phyloP scores from a whole-genome alignment of 2,329 filamentous ascomycete genomes.

The Hypoxylon rubiginosum region DNA sequence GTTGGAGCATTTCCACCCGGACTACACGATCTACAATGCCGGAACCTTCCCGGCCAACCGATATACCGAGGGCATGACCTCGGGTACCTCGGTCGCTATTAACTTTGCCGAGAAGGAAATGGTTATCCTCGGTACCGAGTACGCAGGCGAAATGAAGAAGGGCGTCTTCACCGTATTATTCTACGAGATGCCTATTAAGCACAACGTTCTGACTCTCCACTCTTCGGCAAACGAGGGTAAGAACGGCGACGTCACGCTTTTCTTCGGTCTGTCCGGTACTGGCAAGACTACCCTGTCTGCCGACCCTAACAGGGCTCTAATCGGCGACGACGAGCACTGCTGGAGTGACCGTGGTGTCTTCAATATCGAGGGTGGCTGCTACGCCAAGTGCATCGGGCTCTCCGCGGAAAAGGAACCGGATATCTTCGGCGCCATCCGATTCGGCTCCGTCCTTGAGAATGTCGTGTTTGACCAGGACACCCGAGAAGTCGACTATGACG shows the following conservation, averaged over 20 bases:
- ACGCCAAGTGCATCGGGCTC: constrained; percentile 98
- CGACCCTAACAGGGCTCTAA: constrained; percentile 94
- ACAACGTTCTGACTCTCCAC: constrained; percentile 98
- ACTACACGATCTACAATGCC: constrained; percentile 99
- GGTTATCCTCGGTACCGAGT: constrained; percentile 99
- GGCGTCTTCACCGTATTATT: constrained; percentile 99
- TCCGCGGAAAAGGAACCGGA: constrained; percentile 99
- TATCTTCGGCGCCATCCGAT: constrained; percentile 95
- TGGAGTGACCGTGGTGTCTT: constrained; percentile 97
- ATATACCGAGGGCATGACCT: constrained; percentile 98
- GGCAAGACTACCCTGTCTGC: constrained; percentile 99
- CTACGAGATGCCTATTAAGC: constrained; percentile 99
- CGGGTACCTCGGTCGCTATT: constrained; percentile 95
- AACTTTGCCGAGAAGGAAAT: constrained; percentile 99
- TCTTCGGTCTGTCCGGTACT: constrained; percentile 98
- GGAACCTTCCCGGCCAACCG: constrained; percentile 98
- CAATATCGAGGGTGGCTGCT: constrained; percentile 99
- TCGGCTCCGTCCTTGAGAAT: constrained; percentile 98
- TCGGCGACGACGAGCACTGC: constrained; percentile 99
- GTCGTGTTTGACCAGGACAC: constrained; percentile 95
- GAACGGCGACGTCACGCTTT: constrained; percentile 95
- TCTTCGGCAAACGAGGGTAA: constrained; percentile 98
- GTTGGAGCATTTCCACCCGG: constrained; percentile 96
- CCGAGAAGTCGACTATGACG: constrained; percentile 94
- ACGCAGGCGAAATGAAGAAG: constrained; percentile 98